Conservation (phyloP, 139 green algal genomes). For the Coelastrella sp. region DNA sequence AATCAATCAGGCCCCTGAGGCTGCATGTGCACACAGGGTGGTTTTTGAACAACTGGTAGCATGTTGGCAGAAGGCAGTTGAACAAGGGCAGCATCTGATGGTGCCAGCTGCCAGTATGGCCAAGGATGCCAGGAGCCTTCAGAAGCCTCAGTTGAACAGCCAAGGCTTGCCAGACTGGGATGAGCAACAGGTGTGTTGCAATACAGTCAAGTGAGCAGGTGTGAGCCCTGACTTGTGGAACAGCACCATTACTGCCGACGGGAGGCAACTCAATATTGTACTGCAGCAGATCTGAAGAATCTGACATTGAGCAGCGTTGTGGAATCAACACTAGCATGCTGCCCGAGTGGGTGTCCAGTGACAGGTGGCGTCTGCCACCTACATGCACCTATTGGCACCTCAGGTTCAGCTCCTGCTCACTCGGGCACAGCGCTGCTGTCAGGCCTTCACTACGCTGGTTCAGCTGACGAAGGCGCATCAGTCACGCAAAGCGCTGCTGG, state of each 20-base stretch:
- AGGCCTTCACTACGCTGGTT: constrained; percentile 30
- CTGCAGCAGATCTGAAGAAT: too few species aligned
- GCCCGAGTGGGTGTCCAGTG: too few species aligned
- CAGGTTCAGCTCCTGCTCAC: constrained; percentile 45
- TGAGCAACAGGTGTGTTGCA: not conserved
- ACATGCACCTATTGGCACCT: too few species aligned
- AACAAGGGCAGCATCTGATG: not conserved
- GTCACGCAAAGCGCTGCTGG: constrained; percentile 2
- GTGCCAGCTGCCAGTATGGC: not conserved
- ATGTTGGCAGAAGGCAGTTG: not conserved
- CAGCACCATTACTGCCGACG: not conserved
- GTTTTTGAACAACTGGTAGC: constrained; percentile 38
- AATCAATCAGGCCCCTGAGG: too few species aligned
- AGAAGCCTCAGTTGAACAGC: not conserved
- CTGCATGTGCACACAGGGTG: constrained; percentile 1
- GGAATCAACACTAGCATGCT: too few species aligned
- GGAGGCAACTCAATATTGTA: too few species aligned
- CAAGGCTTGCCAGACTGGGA: constrained; percentile 22
- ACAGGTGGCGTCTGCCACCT: too few species aligned
- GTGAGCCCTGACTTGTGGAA: not conserved
- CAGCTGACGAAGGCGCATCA: constrained; percentile 45
- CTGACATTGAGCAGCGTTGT: too few species aligned
- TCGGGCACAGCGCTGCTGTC: not conserved
- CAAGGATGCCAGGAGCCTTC: not conserved
- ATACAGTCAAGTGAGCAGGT: not conserved